A percentile compares a stretch with the other conserved stretches of the same genome.
These are phyloP conservation scores for Phytophthora tentaculata DNA, from an alignment of 352 stramenopile genomes.

Conservation along the genomic window DNA sequence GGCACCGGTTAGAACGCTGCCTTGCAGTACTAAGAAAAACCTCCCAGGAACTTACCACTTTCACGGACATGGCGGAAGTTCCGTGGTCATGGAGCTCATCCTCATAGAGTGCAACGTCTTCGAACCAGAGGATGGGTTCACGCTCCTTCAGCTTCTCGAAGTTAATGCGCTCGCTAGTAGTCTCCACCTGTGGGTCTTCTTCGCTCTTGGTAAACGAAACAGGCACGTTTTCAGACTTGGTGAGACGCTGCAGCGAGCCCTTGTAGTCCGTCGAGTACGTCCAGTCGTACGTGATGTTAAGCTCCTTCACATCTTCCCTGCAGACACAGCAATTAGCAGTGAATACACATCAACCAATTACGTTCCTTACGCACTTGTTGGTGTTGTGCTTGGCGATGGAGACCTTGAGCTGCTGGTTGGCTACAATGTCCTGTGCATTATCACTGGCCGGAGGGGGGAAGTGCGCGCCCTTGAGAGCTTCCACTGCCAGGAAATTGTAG, in stretches of 20 bases:
- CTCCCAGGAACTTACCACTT: constrained; percentile 64
- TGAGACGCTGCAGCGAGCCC: constrained; percentile 66
- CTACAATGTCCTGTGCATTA: constrained; percentile 51
- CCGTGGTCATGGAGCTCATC: constrained; percentile 88
- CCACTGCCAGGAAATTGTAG: constrained; percentile 80
- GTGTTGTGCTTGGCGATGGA: constrained; percentile 80
- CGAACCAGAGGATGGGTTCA: constrained; percentile 86
- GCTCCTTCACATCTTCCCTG: constrained; percentile 82
- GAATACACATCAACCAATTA: not conserved
- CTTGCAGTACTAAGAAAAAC: not conserved
- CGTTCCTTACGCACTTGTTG: constrained; percentile 53
- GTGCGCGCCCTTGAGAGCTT: constrained; percentile 78
- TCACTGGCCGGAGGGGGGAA: constrained; percentile 60
- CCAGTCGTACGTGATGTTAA: constrained; percentile 87
- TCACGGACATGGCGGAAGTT: constrained; percentile 79
- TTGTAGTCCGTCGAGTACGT: constrained; percentile 88
- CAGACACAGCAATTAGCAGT: constrained; percentile 7
- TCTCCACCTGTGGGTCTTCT: constrained; percentile 46
- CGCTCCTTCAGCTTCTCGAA: constrained; percentile 82
- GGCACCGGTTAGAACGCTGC: constrained; percentile 2
- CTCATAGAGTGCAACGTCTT: constrained; percentile 82
- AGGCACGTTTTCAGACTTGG: constrained; percentile 19
- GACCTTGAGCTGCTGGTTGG: constrained; percentile 82
- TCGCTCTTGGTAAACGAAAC: constrained; percentile 28
- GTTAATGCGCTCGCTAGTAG: constrained; percentile 69